Evolutionary conservation across 306 rosid species (phyloP), one percentile per base, ranked within the genome.

Genomic region (Vachellia collinsii): DNA sequence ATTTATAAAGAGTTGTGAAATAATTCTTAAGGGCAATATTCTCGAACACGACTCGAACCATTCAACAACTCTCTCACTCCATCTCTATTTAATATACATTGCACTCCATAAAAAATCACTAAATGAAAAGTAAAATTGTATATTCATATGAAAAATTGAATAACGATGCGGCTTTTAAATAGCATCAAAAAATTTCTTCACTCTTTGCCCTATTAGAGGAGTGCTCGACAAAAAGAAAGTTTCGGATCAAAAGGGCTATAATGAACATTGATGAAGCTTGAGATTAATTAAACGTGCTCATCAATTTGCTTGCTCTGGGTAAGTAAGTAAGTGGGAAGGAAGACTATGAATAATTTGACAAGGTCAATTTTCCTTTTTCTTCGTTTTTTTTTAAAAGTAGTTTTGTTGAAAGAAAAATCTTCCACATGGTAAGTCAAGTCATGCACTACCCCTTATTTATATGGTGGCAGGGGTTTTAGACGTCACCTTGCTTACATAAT

Each of bases 341-440:
- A 73, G 80, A 83, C 86, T 22, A 43, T 4, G 56, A 73, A 41
- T 34, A 73, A 41, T 34, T 19, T 65, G 29, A 67, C 44, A 22
- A 43, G 46, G 72, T 72, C 78, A 61, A 61, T 10, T 51, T 51
- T 51, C 34, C 2, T 29, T 29, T 29, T 29, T 29, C 34, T 19
- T 17, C 19, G 0, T 51, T 51, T 51, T 46, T 11, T 46, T 10
- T 54, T 54, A 29, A 29, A 29, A 29, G 34, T 29, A 29, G 34
- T 3, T 54, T 10, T 54, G 11, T 0, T 50, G 10, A 48, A 59
- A 71, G 47, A 17, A 69, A 3, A 23, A 20, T 69, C 37, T 70
- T 23, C 13, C 63, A 11, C 1, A 34, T 5, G 5, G 23, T 8
- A 38, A 72, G 77, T 78, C 72, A 83, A 62, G 82, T 76, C 76